Conservation (phyloP, 2,329 filamentous ascomycete species). For the Penicillium vulpinum region DNA sequence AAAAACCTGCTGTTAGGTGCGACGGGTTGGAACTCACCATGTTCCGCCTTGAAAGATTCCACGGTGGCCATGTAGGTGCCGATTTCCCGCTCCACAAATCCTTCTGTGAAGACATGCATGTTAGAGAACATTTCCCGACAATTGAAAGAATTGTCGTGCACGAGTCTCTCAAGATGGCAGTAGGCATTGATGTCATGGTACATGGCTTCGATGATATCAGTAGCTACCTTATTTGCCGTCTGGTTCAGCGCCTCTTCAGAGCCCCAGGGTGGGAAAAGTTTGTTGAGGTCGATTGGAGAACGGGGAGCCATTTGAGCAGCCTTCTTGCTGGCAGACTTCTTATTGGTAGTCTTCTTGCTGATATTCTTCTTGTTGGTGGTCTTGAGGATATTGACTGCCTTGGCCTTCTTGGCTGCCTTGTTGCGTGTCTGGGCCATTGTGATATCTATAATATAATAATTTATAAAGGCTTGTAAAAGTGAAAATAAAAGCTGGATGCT, state of each 20-base stretch:
- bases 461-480: background rate
- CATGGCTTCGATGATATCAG: background rate
- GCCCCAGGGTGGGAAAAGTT: background rate
- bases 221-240: background rate
- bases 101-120: background rate
- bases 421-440: background rate
- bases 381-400: background rate
- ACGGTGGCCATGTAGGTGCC: background rate
- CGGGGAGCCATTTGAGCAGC: background rate
- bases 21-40: conserved; percentile 1
- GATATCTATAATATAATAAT: background rate
- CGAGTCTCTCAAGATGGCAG: background rate
- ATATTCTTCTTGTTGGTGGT: background rate
- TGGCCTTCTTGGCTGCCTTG: background rate
- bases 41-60: background rate
- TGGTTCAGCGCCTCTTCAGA: background rate
- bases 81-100: background rate
- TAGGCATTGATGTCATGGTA: conserved; percentile 3
- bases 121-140: background rate
- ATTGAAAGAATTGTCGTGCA: background rate
- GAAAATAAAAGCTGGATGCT: background rate
- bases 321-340: background rate
- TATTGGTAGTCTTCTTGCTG: background rate
- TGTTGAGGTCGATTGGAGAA: background rate
- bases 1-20: background rate